Conservation (phyloP, 805 yeast species). For the Barnettozyma pratensis region DNA sequence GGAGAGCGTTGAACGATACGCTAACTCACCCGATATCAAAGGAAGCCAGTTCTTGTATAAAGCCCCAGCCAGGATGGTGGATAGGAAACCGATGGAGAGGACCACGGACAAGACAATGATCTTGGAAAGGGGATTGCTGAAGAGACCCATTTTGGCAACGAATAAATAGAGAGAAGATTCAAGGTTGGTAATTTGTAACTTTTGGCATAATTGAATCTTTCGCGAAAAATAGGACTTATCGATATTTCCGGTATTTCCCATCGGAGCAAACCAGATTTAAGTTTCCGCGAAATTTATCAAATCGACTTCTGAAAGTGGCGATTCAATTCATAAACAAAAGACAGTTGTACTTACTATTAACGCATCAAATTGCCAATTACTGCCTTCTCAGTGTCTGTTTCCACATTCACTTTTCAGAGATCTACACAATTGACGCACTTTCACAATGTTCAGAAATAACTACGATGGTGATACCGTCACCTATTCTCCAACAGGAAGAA, state of each 20-base stretch:
- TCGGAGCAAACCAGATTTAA: too few species aligned
- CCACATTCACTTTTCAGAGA: not conserved
- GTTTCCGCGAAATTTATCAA: too few species aligned
- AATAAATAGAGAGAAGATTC: not conserved
- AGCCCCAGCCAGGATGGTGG: conserved; percentile 71
- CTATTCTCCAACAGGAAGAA: conserved; percentile 90
- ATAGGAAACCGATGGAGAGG: conserved; percentile 70
- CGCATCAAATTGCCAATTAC: too few species aligned
- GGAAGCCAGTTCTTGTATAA: conserved; percentile 79
- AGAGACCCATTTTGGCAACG: conserved; percentile 4
- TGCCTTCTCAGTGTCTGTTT: too few species aligned
- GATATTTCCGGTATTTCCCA: too few species aligned
- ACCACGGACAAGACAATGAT: conserved; percentile 72
- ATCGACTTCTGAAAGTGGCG: too few species aligned
- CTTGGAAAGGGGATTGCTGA: conserved; percentile 56
- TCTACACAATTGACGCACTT: conserved; percentile 8
- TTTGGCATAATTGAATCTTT: not conserved
- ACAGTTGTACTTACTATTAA: too few species aligned
- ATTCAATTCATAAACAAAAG: too few species aligned
- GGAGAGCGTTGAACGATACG: not conserved
- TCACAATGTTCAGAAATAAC: conserved; percentile 82
- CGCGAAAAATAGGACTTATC: too few species aligned
- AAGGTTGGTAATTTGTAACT: not conserved
- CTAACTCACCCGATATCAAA: conserved; percentile 44
- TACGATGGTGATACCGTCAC: conserved; percentile 99